Base-by-base conservation (phyloP, 768 basidiomycete genomes). In the Boletales sp. region DNA sequence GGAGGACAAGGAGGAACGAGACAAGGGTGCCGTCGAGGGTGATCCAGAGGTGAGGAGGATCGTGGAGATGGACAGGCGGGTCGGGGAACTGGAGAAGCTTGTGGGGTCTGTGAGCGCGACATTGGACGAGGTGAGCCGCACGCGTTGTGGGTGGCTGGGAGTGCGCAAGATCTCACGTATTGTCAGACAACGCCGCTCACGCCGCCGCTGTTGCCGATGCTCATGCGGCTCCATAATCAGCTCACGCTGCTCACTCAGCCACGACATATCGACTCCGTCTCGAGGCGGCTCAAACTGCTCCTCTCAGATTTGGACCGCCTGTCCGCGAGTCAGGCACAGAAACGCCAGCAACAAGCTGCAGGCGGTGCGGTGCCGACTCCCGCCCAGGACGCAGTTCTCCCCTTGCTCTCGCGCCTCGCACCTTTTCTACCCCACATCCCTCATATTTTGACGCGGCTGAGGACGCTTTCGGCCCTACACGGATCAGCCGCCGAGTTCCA, bases 251-350 rank as follows among this genome's bases (percentile, higher is more conserved):
- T 99, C 40, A 90, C 95, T 0, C 94, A 97, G 71, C 95, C 97
- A 0, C 84, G 94, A 14, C 94, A 98, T 63, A 85, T 98, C 43
- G 97, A 99, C 68, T 89, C 92, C 11, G 88, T 97, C 54, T 94
- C 94, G 2, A 82, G 95, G 5, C 85, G 95, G 5, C 80, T 98
- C 53, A 99, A 98, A 62, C 74, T 97, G 8, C 80, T 98, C 15
- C 77, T 95, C 13, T 86, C 93, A 1, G 97, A 99, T 68, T 80
- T 99, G 44, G 95, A 98, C 43, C 85, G 94, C 29, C 79, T 82
- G 5, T 82, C 86, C 31, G 64, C 66, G 7, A 75, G 71, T 12
- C 66, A 67, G 38, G 12, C 17, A 35, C 65, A 49, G 47, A 64
- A 58, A 52, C 67, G 51, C 52, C 66, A 46, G 52, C 52, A 51